Evolutionary conservation across 1,284 basidiomycete species (phyloP).

Genomic region (Heterobasidion parviporum): DNA sequence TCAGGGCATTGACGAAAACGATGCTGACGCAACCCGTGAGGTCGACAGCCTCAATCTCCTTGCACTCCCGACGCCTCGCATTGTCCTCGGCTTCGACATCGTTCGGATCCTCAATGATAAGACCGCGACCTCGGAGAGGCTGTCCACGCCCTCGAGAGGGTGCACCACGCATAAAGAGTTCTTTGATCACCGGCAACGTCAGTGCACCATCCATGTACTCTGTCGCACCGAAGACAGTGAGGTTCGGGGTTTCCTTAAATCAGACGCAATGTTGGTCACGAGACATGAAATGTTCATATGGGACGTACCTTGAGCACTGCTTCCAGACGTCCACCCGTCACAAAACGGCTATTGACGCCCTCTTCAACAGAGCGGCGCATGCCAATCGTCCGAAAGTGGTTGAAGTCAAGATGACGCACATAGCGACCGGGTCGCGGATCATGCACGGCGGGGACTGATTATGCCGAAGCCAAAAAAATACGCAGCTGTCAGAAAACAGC

Average conservation of each 20-base stretch:
- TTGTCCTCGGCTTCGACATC: conserved; percentile 63
- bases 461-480: conserved; percentile 6
- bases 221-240: conserved; percentile 81
- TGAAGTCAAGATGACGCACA: conserved; percentile 80
- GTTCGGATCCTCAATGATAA: conserved; percentile 32
- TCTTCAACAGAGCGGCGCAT: conserved; percentile 90
- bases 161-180: conserved; percentile 77
- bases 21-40: conserved; percentile 91
- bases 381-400: conserved; percentile 91
- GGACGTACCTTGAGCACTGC: conserved; percentile 68
- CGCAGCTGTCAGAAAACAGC: not conserved
- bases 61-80: conserved; percentile 69
- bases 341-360: conserved; percentile 84
- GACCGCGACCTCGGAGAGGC: conserved; percentile 56
- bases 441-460: conserved; percentile 58
- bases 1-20: conserved; percentile 78
- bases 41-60: conserved; percentile 83
- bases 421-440: conserved; percentile 72
- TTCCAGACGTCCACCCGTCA: conserved; percentile 82
- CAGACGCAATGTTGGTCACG: conserved; percentile 8
- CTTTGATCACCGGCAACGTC: conserved; percentile 72
- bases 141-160: conserved; percentile 61
- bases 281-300: conserved; percentile 5
- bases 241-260: conserved; percentile 74
- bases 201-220: conserved; percentile 95